Conservation (phyloP, 495 filamentous ascomycete genomes). For the Trichocladium antarcticum region DNA sequence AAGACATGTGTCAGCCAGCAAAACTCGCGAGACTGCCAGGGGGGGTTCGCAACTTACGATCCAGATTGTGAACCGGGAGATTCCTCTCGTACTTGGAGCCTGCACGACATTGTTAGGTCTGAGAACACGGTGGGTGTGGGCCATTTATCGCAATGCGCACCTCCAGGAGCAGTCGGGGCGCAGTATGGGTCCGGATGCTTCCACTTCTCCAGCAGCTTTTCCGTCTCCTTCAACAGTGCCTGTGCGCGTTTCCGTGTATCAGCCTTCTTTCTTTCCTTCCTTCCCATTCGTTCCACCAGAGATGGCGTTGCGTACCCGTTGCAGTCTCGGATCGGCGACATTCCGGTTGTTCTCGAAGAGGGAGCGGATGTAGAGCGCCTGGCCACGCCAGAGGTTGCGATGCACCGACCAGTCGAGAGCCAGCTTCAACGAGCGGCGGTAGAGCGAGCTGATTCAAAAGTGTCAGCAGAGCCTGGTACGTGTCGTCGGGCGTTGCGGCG, state of each 20-base stretch:
- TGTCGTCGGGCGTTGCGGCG: not conserved
- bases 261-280: conserved; percentile 1
- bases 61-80: conserved; percentile 62
- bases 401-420: conserved; percentile 91
- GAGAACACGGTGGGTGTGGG: not conserved
- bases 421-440: conserved; percentile 84
- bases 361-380: conserved; percentile 89
- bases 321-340: conserved; percentile 74
- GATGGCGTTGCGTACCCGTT: conserved; percentile 49
- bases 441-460: conserved; percentile 61
- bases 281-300: not conserved
- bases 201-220: conserved; percentile 80
- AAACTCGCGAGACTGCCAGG: not conserved
- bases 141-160: conserved; percentile 39
- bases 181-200: conserved; percentile 93
- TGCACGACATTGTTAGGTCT: conserved; percentile 31
- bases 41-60: conserved; percentile 49
- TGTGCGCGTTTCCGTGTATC: conserved; percentile 24
- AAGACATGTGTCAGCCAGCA: conserved; percentile 9
- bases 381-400: conserved; percentile 81
- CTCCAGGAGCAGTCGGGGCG: conserved; percentile 83
- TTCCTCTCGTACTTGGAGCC: conserved; percentile 97
- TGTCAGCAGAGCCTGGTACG: conserved; percentile 9
- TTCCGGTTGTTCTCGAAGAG: conserved; percentile 90
- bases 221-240: conserved; percentile 75